Percentiles rank a stretch among this genome's conserved stretches.
Evolutionary conservation across 108 stramenopile species (phyloP).

Genomic region (Parmales sp.): DNA sequence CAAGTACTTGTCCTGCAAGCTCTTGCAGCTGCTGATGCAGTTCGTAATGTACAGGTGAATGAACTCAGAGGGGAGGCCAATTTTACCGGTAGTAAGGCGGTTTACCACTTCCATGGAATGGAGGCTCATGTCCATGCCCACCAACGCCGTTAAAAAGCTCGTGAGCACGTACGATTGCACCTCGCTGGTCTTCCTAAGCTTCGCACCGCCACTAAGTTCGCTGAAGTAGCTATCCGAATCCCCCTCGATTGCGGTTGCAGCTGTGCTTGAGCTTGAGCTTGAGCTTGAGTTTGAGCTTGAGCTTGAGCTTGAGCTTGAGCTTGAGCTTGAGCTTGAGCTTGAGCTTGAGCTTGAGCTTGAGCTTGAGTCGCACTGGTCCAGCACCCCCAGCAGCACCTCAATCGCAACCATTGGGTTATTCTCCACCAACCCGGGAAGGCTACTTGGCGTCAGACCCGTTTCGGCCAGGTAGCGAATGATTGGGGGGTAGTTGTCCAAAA

Average conservation of each 20-base stretch:
- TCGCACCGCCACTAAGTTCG: conserved; percentile 14
- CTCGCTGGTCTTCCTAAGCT: conserved; percentile 21
- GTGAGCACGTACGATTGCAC: too few species aligned
- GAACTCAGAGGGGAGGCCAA: conserved; percentile 83
- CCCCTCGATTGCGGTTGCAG: conserved; percentile 16
- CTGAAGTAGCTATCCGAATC: neutral
- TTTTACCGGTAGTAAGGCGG: conserved; percentile 61
- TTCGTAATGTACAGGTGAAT: conserved; percentile 87
- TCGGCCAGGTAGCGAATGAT: conserved; percentile 43
- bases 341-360: too few species aligned
- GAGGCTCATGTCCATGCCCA: conserved; percentile 93
- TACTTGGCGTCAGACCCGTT: conserved; percentile 76
- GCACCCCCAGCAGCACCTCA: conserved; percentile 73
- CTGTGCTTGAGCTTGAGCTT: too few species aligned
- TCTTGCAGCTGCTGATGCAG: conserved; percentile 89
- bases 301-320: too few species aligned
- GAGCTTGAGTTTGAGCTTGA: too few species aligned
- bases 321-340: too few species aligned
- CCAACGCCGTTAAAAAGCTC: conserved; percentile 81
- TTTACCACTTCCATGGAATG: conserved; percentile 95
- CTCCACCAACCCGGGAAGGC: conserved; percentile 84
- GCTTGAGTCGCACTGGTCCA: too few species aligned
- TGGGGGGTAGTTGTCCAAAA: too few species aligned
- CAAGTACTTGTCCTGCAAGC: conserved; percentile 78
- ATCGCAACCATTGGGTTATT: conserved; percentile 87